Evolutionary conservation across 768 basidiomycete species (phyloP).

Genomic region (Tricholomella constricta): DNA sequence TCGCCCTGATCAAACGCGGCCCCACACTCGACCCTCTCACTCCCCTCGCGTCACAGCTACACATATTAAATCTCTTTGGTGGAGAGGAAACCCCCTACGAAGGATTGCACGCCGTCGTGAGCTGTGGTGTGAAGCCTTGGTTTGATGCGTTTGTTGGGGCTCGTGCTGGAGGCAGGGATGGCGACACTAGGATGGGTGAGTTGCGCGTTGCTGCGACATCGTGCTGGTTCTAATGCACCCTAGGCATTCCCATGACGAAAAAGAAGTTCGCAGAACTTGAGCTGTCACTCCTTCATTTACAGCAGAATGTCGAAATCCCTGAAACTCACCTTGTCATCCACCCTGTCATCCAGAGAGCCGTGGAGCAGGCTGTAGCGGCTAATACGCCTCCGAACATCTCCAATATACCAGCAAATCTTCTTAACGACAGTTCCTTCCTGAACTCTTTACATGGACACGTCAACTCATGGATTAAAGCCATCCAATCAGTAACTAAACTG

Average conservation of each 20-base stretch:
- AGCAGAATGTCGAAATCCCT: conserved; percentile 99
- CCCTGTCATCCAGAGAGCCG: conserved; percentile 83
- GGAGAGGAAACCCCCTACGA: conserved; percentile 93
- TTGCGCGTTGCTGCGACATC: not conserved
- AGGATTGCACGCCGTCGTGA: conserved; percentile 92
- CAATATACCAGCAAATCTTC: conserved; percentile 67
- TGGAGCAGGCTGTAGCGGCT: conserved; percentile 65
- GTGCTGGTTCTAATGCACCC: conserved; percentile 8
- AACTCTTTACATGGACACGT: conserved; percentile 93
- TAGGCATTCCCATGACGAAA: conserved; percentile 95
- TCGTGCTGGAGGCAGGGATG: conserved; percentile 72
- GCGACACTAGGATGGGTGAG: conserved; percentile 77
- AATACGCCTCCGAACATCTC: conserved; percentile 73
- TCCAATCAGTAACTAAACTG: conserved; percentile 96
- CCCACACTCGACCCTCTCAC: conserved; percentile 77
- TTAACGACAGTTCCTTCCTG: conserved; percentile 89
- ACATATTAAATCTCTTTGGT: conserved; percentile 90
- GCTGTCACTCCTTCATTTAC: conserved; percentile 88
- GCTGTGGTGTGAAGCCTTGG: conserved; percentile 95
- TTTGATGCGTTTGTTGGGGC: conserved; percentile 97
- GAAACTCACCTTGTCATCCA: conserved; percentile 94
- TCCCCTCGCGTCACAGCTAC: conserved; percentile 83
- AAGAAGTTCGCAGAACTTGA: conserved; percentile 99
- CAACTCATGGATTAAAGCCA: conserved; percentile 97
- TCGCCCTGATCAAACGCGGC: conserved; percentile 94